Evolutionary conservation across 495 filamentous ascomycete genomes (phyloP).

Genomic region (Neurospora sp.): DNA sequence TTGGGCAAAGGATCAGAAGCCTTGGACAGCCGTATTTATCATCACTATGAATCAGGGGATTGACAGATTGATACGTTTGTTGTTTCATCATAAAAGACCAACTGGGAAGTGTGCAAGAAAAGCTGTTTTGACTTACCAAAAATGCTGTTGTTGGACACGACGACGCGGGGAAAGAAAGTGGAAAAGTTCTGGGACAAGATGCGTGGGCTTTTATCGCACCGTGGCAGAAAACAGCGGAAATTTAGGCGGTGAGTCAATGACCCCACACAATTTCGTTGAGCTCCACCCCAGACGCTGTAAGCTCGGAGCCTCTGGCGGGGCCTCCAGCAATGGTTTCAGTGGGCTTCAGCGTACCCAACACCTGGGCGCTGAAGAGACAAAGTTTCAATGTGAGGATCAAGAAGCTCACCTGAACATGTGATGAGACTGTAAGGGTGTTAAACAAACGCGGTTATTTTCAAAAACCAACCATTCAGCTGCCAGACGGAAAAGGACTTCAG

Average conservation of each 20-base stretch:
- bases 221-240: conserved; percentile 4
- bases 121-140: conserved; percentile 15
- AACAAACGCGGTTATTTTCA: neutral
- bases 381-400: neutral
- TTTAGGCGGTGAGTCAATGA: neutral
- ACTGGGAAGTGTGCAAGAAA: neutral
- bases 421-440: neutral
- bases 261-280: neutral
- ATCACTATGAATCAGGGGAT: conserved; percentile 33
- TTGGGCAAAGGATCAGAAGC: conserved; percentile 20
- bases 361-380: neutral
- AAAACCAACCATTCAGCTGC: neutral
- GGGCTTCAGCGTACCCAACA: neutral
- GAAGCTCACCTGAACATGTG: neutral
- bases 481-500: conserved; percentile 1
- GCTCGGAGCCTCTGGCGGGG: neutral
- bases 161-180: conserved; percentile 8
- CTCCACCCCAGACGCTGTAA: neutral
- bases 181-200: neutral
- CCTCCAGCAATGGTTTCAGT: neutral
- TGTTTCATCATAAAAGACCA: conserved; percentile 26
- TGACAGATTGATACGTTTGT: conserved; percentile 31
- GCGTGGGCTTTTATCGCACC: conserved; percentile 9
- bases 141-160: conserved; percentile 13
- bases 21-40: conserved; percentile 23